A percentile compares a stretch with the other conserved stretches of the same genome.
Conservation (phyloP, 441 rosid genomes). For the Eutrema salsugineum region DNA sequence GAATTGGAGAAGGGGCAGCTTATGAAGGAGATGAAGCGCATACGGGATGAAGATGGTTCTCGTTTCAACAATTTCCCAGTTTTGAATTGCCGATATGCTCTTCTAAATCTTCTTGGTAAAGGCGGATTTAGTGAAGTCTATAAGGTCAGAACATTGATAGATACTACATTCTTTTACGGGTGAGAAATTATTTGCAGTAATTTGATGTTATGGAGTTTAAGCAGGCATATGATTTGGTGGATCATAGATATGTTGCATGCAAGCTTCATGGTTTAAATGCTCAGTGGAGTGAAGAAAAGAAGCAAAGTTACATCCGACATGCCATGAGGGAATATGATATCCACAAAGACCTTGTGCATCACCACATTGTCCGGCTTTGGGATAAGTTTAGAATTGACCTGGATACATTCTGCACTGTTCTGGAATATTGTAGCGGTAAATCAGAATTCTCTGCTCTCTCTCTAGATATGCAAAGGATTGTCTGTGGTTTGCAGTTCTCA, state of each 20-base stretch:
- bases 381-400: constrained; percentile 97
- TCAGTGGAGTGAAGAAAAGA: constrained; percentile 99
- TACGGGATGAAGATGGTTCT: constrained; percentile 98
- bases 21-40: constrained; percentile 97
- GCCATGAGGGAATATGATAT: constrained; percentile 95
- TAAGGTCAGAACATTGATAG: constrained; percentile 71
- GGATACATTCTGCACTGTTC: constrained; percentile 95
- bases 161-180: constrained; percentile 18
- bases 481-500: constrained; percentile 8
- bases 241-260: constrained; percentile 96
- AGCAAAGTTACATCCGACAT: constrained; percentile 95
- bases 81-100: constrained; percentile 87
- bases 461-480: background rate
- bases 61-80: constrained; percentile 97
- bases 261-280: constrained; percentile 98
- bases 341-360: constrained; percentile 97
- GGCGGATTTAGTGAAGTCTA: constrained; percentile 99
- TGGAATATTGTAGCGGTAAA: constrained; percentile 94
- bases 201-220: constrained; percentile 68
- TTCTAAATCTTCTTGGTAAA: constrained; percentile 95
- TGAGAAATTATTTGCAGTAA: constrained; percentile 39
- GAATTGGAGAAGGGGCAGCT: constrained; percentile 96
- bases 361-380: constrained; percentile 98
- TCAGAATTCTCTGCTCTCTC: constrained; percentile 17
- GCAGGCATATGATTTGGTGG: constrained; percentile 99